These are phyloP conservation scores for Amanita muscaria DNA, from an alignment of 768 basidiomycete species.

Conservation along the genomic window DNA sequence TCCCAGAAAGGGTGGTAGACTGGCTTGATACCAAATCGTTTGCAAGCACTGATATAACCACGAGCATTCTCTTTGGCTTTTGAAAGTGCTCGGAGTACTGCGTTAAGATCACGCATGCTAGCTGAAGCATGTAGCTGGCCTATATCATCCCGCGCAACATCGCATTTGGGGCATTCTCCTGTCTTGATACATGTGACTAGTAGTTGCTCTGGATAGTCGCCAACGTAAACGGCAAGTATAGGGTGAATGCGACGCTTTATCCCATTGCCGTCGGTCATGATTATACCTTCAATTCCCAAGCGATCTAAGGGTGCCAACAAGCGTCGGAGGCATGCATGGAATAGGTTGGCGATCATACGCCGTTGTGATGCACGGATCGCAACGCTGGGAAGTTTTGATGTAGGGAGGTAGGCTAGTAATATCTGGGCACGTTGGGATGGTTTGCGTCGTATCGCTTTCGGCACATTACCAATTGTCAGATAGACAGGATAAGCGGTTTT, in stretches of 20 bases:
- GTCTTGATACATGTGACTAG: constrained; percentile 22
- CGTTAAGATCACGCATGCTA: too few species aligned
- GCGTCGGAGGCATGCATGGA: not conserved
- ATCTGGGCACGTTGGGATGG: constrained; percentile 18
- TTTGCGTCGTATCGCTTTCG: constrained; percentile 29
- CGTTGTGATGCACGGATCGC: not conserved
- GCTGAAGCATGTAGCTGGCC: constrained; percentile 6
- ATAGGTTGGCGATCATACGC: not conserved
- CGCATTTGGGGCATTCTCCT: constrained; percentile 23
- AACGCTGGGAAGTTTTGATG: not conserved
- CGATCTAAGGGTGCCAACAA: not conserved
- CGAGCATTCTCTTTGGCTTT: too few species aligned
- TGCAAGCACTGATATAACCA: too few species aligned
- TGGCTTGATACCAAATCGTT: not conserved
- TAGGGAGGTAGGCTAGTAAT: not conserved
- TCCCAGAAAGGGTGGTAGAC: constrained; percentile 18
- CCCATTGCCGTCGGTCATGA: constrained; percentile 27
- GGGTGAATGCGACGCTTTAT: constrained; percentile 22
- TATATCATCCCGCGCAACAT: constrained; percentile 12
- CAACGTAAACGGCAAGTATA: constrained; percentile 30
- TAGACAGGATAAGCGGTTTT: constrained; percentile 40
- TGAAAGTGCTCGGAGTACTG: too few species aligned
- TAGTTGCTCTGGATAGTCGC: constrained; percentile 38
- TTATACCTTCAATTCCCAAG: not conserved
- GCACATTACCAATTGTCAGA: constrained; percentile 38